Conservation (phyloP, 129 eudicot species). For the Arctium minus region DNA sequence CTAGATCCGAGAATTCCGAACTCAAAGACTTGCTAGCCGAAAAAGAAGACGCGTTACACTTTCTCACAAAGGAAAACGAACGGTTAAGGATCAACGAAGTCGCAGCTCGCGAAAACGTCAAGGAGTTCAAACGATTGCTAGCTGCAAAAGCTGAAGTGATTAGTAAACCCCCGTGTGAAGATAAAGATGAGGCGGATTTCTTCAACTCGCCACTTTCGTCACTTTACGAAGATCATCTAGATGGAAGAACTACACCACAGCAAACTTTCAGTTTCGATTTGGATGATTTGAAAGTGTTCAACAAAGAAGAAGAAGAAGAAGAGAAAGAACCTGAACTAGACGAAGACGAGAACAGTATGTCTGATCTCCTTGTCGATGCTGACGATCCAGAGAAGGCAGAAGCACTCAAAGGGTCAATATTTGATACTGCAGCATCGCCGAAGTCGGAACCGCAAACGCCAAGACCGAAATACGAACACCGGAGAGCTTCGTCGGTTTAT, state of each 20-base stretch:
- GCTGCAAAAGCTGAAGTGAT: conserved; percentile 32
- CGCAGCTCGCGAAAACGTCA: conserved; percentile 64
- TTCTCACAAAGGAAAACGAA: conserved; percentile 64
- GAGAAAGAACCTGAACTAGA: background rate
- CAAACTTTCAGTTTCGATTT: conserved; percentile 50
- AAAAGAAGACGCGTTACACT: conserved; percentile 62
- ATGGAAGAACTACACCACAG: conserved; percentile 23
- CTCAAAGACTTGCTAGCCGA: conserved; percentile 62
- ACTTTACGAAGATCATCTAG: conserved; percentile 38
- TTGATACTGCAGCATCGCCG: conserved; percentile 50
- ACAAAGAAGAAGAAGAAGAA: conserved; percentile 17
- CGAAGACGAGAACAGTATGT: conserved; percentile 21
- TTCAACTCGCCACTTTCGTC: conserved; percentile 27
- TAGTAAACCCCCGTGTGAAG: conserved; percentile 14
- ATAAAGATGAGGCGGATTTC: conserved; percentile 24
- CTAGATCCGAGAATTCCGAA: conserved; percentile 57
- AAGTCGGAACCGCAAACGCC: conserved; percentile 42
- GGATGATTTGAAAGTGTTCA: conserved; percentile 37
- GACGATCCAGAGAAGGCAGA: conserved; percentile 68
- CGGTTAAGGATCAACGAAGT: conserved; percentile 66
- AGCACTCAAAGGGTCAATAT: conserved; percentile 78
- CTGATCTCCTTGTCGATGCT: conserved; percentile 33
- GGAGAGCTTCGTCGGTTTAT: conserved; percentile 22
- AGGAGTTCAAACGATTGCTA: conserved; percentile 49
- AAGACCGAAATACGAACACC: conserved; percentile 9